phyloP scores from a whole-genome alignment of 2,329 filamentous ascomycete genomes.

The Stylonectria norvegica region DNA sequence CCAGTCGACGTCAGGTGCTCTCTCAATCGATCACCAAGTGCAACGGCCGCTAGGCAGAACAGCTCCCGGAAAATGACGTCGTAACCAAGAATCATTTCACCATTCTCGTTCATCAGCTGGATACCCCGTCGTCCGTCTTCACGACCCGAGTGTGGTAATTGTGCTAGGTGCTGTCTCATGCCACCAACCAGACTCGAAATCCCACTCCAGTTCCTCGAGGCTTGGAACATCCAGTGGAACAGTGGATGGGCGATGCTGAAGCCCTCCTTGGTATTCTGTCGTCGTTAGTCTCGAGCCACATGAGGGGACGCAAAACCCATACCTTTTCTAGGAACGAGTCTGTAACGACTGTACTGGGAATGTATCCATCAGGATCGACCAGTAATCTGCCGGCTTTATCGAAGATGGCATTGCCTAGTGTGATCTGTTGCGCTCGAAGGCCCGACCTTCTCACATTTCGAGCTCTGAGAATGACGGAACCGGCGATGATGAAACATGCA shows the following conservation, averaged over 20 bases:
- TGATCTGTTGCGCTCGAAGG: slow-evolving; percentile 60
- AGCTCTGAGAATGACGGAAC: slow-evolving; percentile 52
- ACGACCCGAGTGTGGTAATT: slow-evolving; percentile 36
- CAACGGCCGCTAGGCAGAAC: slow-evolving; percentile 74
- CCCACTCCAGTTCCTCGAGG: slow-evolving; percentile 72
- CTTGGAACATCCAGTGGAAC: slow-evolving; percentile 84
- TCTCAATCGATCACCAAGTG: slow-evolving; percentile 66
- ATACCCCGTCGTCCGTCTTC: slow-evolving; percentile 29
- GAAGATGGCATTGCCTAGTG: slow-evolving; percentile 61
- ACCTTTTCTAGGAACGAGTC: slow-evolving; percentile 69
- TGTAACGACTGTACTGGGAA: slow-evolving; percentile 75
- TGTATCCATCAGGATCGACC: slow-evolving; percentile 64
- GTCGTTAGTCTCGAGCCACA: slow-evolving; percentile 9
- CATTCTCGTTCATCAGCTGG: slow-evolving; percentile 50
- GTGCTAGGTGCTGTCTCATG: slow-evolving; percentile 69
- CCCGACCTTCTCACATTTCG: slow-evolving; percentile 51
- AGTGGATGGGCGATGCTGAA: slow-evolving; percentile 74
- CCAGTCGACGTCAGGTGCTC: slow-evolving; percentile 62
- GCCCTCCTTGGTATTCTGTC: slow-evolving; percentile 57
- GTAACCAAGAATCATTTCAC: slow-evolving; percentile 64
- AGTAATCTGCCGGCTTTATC: slow-evolving; percentile 63
- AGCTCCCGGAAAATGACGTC: slow-evolving; percentile 75
- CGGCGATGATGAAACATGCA: slow-evolving; percentile 59
- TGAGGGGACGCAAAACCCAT: slow-evolving; percentile 14
- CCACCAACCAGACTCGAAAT: slow-evolving; percentile 64